These are phyloP conservation scores for Vitis labrusca DNA, from an alignment of 164 flowering plant species.

Conservation along the genomic window DNA sequence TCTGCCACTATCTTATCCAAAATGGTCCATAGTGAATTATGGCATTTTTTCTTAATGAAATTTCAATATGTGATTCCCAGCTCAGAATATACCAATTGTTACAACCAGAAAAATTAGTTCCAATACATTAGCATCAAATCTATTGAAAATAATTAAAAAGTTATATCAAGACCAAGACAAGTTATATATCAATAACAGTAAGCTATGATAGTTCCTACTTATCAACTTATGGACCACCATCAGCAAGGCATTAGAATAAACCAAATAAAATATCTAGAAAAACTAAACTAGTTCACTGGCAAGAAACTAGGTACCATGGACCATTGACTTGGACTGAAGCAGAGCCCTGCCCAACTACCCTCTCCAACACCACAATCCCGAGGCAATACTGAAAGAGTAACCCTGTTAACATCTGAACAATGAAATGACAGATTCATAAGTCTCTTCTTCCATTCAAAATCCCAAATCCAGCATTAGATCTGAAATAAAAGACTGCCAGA, in stretches of 20 bases:
- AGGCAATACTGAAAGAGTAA: conserved; percentile 67
- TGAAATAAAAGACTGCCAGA: conserved; percentile 3
- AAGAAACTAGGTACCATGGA: conserved; percentile 50
- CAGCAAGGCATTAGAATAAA: background rate
- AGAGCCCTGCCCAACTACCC: conserved; percentile 85
- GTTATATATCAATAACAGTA: background rate
- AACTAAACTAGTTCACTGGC: background rate
- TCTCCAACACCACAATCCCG: conserved; percentile 81
- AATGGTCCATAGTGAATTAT: no score
- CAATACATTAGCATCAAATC: no score
- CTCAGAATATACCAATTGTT: no score
- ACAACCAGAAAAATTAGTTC: no score
- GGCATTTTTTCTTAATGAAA: no score
- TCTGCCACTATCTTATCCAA: no score
- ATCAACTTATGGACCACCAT: background rate
- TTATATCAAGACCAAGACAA: no score
- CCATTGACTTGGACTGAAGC: conserved; percentile 76
- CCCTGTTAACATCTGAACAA: conserved; percentile 64
- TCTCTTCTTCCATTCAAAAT: background rate
- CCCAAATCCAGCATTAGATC: background rate
- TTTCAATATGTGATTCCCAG: no score
- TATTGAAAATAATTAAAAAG: no score
- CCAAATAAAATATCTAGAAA: background rate
- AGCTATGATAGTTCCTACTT: background rate
- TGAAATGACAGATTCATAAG: conserved; percentile 12